Evolutionary conservation across 495 filamentous ascomycete genomes (phyloP), one percentile per base, ranked within the genome.

Genomic region (Alectoria sarmentosa): DNA sequence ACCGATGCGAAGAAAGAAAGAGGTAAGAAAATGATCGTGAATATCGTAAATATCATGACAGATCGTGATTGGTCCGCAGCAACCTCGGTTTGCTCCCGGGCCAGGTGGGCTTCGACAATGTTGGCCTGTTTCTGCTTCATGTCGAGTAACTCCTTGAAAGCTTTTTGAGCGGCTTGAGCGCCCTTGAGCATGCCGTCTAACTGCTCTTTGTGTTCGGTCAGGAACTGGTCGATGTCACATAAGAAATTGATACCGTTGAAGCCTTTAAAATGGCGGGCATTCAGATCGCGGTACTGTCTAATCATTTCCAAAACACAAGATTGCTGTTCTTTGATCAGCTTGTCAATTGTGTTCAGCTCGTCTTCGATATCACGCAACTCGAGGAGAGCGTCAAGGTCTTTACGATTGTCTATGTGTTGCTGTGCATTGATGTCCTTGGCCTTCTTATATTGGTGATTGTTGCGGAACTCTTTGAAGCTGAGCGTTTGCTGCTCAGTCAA

Each of bases 91-190:
- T 88, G 83, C 65, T 84, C 75, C 2, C 86, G 78, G 3, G 86
- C 84, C 72, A 85, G 80, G 46, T 84, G 83, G 10, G 85, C 82
- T 64, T 89, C 86, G 68, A 87, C 84, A 2, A 88, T 83, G 65
- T 88, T 86, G 2, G 85, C 85, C 65, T 89, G 86, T 37, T 86
- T 85, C 62, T 88, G 85, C 57, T 85, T 85, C 73, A 89, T 83
- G 70, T 88, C 84, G 13, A 88, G 79, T 15, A 88, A 78, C 42
- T 86, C 86, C 65, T 87, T 83, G 61, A 84, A 87, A 10, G 77
- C 77, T 60, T 75, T 76, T 54, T 81, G 76, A 15, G 79, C 74
- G 0, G 71, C 61, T 60, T 74, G 71, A 9, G 76, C 76, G 56
- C 83, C 77, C 32, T 80, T 75, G 36, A 83, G 74, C 86, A 88